These are phyloP conservation scores for Calophaca sinica DNA, from an alignment of 306 rosid species.

Conservation along the genomic window DNA sequence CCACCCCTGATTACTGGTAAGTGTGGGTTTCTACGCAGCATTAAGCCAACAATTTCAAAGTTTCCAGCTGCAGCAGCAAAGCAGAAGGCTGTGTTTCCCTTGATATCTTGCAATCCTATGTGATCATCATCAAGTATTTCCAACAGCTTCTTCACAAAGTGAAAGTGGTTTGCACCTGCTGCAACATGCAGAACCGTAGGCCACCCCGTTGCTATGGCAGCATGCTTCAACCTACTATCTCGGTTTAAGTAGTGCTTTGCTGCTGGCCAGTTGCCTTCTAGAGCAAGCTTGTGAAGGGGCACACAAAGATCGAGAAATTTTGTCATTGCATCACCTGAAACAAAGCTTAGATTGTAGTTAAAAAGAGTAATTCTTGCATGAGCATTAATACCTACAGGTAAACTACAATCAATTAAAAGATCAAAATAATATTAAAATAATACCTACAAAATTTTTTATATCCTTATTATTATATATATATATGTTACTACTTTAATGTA, in stretches of 20 bases:
- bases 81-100: slow-evolving; percentile 49
- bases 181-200: slow-evolving; percentile 49
- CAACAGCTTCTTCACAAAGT: slow-evolving; percentile 36
- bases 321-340: slow-evolving; percentile 35
- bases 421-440: too few species aligned
- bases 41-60: background rate
- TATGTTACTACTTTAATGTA: background rate
- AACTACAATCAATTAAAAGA: too few species aligned
- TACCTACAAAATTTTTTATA: background rate
- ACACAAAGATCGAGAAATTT: slow-evolving; percentile 36
- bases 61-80: slow-evolving; percentile 49
- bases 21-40: background rate
- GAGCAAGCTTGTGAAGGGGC: slow-evolving; percentile 47
- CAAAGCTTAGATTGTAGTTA: background rate
- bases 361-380: background rate
- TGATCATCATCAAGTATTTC: background rate
- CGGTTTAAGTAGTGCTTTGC: background rate
- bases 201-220: slow-evolving; percentile 37
- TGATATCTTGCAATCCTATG: slow-evolving; percentile 20
- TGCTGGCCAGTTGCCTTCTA: slow-evolving; percentile 45
- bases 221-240: background rate
- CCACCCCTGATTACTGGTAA: slow-evolving; percentile 31
- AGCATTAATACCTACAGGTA: background rate
- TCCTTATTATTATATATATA: background rate
- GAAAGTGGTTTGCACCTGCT: slow-evolving; percentile 21